A percentile compares a stretch with the other conserved stretches of the same genome.
Conservation (phyloP, 441 rosid species). For the Corymbia calophylla region DNA sequence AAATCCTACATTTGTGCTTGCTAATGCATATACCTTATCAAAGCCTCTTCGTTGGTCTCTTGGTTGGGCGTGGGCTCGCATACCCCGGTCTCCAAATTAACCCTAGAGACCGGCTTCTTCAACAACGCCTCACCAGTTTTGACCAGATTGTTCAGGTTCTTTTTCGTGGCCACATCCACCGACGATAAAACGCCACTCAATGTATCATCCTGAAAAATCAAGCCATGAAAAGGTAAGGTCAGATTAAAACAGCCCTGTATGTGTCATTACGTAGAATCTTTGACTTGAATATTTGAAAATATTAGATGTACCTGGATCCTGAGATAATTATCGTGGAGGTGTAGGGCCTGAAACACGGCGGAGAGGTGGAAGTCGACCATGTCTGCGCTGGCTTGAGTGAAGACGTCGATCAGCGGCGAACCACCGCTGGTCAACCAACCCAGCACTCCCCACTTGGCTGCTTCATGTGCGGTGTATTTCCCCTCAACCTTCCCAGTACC, state of each 20-base stretch:
- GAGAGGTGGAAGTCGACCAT: slow-evolving; percentile 11
- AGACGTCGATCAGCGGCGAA: not conserved
- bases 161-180: not conserved
- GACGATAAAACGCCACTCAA: not conserved
- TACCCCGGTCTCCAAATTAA: not conserved
- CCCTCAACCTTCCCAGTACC: not conserved
- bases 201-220: not conserved
- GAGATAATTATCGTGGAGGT: not conserved
- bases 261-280: not conserved
- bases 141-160: not conserved
- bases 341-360: slow-evolving; percentile 10
- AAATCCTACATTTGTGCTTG: not conserved
- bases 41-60: not conserved
- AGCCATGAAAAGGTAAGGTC: not conserved
- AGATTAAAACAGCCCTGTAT: not conserved
- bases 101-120: not conserved
- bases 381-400: not conserved
- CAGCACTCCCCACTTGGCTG: not conserved
- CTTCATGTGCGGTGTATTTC: not conserved
- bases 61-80: not conserved
- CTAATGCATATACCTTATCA: not conserved
- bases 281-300: not conserved
- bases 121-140: not conserved
- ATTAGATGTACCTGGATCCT: not conserved
- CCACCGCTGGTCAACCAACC: slow-evolving; percentile 1